Evolutionary conservation across 2,329 filamentous ascomycete genomes (phyloP).

Genomic region (Truncatella angustata): DNA sequence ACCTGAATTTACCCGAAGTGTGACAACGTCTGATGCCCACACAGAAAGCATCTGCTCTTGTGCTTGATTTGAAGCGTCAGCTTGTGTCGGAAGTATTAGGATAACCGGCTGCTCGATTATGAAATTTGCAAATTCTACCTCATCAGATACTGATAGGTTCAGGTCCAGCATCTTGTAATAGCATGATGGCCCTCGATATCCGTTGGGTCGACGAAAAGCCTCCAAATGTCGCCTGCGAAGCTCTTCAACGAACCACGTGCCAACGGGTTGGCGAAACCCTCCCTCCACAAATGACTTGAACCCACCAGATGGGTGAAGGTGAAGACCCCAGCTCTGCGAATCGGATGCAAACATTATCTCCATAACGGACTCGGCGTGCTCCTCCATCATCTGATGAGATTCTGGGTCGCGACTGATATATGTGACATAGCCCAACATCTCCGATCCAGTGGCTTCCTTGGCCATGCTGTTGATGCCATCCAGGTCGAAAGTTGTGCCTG

Average conservation of each 20-base stretch:
- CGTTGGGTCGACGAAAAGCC: neutral
- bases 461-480: conserved; percentile 8
- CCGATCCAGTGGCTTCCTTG: conserved; percentile 3
- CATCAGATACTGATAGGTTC: conserved; percentile 10
- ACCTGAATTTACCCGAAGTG: conserved; percentile 3
- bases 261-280: neutral
- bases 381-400: conserved; percentile 5
- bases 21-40: conserved; percentile 2
- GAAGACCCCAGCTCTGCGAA: neutral
- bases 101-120: neutral
- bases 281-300: conserved; percentile 7
- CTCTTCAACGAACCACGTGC: conserved; percentile 5
- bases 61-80: neutral
- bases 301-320: conserved; percentile 6
- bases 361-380: conserved; percentile 9
- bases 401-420: conserved; percentile 5
- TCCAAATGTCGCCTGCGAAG: conserved; percentile 4
- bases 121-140: neutral
- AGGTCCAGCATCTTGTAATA: conserved; percentile 12
- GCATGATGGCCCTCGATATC: conserved; percentile 1
- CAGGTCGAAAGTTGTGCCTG: conserved; percentile 23
- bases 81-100: neutral
- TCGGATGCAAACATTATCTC: conserved; percentile 9
- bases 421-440: conserved; percentile 9
- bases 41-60: conserved; percentile 6